These are phyloP conservation scores for Melampsora larici-populina DNA, from an alignment of 1,284 basidiomycete genomes.

Conservation along the genomic window DNA sequence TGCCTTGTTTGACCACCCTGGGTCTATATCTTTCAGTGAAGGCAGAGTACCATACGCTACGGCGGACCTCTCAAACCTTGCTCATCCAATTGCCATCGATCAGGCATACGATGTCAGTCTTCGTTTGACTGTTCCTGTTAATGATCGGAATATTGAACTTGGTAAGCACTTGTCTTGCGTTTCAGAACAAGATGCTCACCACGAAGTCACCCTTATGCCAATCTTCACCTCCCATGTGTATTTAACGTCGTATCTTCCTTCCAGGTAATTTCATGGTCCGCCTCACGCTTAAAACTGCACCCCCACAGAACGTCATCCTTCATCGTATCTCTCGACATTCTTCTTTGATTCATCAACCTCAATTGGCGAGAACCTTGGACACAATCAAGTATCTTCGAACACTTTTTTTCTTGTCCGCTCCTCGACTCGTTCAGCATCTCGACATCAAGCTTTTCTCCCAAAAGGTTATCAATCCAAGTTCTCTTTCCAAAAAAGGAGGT, in stretches of 20 bases:
- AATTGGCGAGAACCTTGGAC: conserved; percentile 20
- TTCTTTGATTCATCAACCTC: conserved; percentile 30
- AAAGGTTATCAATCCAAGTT: conserved; percentile 27
- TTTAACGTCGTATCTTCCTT: neutral
- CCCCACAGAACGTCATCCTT: conserved; percentile 26
- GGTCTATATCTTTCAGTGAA: conserved; percentile 23
- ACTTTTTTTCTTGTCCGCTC: conserved; percentile 35
- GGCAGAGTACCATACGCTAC: conserved; percentile 21
- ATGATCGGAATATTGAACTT: conserved; percentile 34
- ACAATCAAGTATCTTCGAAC: conserved; percentile 37
- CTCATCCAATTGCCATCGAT: conserved; percentile 25
- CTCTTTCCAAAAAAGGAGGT: conserved; percentile 7
- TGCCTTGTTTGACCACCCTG: neutral
- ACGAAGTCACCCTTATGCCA: neutral
- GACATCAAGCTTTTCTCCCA: conserved; percentile 23
- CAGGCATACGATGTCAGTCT: conserved; percentile 40
- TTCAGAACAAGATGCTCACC: neutral
- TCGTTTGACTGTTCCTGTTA: conserved; percentile 28
- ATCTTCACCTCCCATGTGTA: neutral
- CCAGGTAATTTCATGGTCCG: conserved; percentile 39
- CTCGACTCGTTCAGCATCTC: conserved; percentile 27
- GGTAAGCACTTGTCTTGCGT: conserved; percentile 14
- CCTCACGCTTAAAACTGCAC: conserved; percentile 5
- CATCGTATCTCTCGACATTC: conserved; percentile 31
- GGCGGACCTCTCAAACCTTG: conserved; percentile 7